Percentiles rank a stretch among this genome's conserved stretches.
Conservation (phyloP, 257 asterid genomes). For the Gardenia jasminoides region DNA sequence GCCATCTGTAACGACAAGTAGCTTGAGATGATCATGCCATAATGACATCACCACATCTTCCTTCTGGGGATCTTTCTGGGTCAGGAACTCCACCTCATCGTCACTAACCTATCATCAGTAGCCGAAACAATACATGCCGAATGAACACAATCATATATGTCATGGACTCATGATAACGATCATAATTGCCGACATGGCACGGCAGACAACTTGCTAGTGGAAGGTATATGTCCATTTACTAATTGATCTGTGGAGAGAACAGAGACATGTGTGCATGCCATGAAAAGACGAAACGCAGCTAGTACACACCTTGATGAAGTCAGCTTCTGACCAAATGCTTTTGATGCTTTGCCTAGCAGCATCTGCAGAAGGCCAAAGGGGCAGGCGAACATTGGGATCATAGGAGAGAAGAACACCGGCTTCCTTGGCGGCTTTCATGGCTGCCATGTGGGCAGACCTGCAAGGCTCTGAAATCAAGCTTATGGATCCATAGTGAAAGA, state of each 20-base stretch:
- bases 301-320: constrained; percentile 40
- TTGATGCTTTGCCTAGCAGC: constrained; percentile 36
- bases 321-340: constrained; percentile 49
- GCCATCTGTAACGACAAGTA: constrained; percentile 41
- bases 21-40: constrained; percentile 40
- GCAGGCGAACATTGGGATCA: constrained; percentile 48
- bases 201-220: too few relatives aligned
- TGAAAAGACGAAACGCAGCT: not conserved
- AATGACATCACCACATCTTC: constrained; percentile 29
- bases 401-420: constrained; percentile 45
- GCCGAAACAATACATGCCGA: not conserved
- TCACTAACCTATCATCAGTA: constrained; percentile 28
- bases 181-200: too few relatives aligned
- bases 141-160: too few relatives aligned
- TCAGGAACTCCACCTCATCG: constrained; percentile 41
- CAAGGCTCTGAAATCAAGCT: constrained; percentile 46
- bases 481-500: constrained; percentile 54
- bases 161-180: too few relatives aligned
- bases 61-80: constrained; percentile 27
- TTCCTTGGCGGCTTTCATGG: constrained; percentile 43
- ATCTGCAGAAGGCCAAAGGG: constrained; percentile 49
- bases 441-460: constrained; percentile 42
- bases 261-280: too few relatives aligned
- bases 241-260: too few relatives aligned
- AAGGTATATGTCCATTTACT: too few relatives aligned